Conservation (phyloP, 2,329 filamentous ascomycete species). For the Scleromitrula shiraiana region DNA sequence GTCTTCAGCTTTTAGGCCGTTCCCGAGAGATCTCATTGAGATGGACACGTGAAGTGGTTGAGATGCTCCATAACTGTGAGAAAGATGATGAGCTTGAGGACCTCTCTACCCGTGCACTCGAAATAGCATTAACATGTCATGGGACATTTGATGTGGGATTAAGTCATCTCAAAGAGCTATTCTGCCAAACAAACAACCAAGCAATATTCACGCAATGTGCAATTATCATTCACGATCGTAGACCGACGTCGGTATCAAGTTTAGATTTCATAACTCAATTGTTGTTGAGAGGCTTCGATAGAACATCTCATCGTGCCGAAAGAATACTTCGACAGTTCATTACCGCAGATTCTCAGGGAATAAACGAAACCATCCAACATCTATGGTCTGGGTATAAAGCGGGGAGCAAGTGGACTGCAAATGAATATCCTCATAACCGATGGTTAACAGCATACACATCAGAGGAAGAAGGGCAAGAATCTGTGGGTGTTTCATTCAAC, state of each 20-base stretch:
- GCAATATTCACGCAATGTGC: slow-evolving; percentile 32
- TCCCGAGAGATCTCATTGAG: slow-evolving; percentile 31
- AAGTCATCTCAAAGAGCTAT: slow-evolving; percentile 22
- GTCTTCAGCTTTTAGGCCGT: slow-evolving; percentile 28
- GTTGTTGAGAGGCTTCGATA: slow-evolving; percentile 8
- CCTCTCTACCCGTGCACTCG: slow-evolving; percentile 30
- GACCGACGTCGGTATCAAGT: slow-evolving; percentile 29
- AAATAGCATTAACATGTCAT: slow-evolving; percentile 34
- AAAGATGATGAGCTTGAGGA: slow-evolving; percentile 26
- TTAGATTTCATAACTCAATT: neutral
- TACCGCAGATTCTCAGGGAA: slow-evolving; percentile 13
- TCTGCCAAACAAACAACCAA: slow-evolving; percentile 24
- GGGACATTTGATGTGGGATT: slow-evolving; percentile 39
- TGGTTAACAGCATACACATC: slow-evolving; percentile 29
- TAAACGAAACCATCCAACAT: slow-evolving; percentile 22
- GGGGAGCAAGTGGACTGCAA: slow-evolving; percentile 19
- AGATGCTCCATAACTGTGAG: slow-evolving; percentile 11
- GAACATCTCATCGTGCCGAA: slow-evolving; percentile 17
- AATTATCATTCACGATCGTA: slow-evolving; percentile 33
- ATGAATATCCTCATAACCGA: slow-evolving; percentile 24
- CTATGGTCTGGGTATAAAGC: slow-evolving; percentile 27
- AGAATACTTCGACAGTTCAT: slow-evolving; percentile 14
- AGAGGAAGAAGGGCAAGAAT: neutral
- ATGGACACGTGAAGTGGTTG: slow-evolving; percentile 31
- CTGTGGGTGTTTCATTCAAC: slow-evolving; percentile 38